Percentiles rank a stretch among this genome's conserved stretches.
Evolutionary conservation across 495 filamentous ascomycete species (phyloP).

Genomic region (Hamigera avellanea): DNA sequence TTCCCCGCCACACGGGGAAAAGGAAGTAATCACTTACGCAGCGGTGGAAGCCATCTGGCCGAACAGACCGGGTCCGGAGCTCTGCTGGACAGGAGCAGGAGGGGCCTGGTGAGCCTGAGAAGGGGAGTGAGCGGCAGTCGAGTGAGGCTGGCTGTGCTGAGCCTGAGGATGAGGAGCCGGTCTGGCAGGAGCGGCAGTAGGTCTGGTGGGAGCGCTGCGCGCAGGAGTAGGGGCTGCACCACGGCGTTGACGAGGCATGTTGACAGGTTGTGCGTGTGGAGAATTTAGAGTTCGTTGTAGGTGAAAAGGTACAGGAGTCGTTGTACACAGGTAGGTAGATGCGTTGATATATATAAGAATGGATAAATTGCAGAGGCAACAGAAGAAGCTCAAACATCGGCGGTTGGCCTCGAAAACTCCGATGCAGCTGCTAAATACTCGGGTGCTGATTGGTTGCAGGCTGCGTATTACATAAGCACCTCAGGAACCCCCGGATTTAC

Average conservation of each 20-base stretch:
- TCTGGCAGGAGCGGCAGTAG: constrained; percentile 49
- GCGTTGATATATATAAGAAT: constrained; percentile 1
- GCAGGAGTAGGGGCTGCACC: constrained; percentile 42
- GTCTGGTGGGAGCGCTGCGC: constrained; percentile 53
- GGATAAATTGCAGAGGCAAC: constrained; percentile 8
- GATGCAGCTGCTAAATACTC: constrained; percentile 6
- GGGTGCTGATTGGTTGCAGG: constrained; percentile 11
- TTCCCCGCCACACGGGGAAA: too few species aligned
- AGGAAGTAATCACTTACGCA: constrained; percentile 44
- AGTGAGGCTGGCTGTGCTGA: constrained; percentile 36
- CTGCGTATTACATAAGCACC: neutral
- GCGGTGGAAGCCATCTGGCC: constrained; percentile 82
- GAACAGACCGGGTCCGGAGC: constrained; percentile 61
- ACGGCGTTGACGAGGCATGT: constrained; percentile 72
- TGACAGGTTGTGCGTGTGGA: constrained; percentile 14
- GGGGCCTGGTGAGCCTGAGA: constrained; percentile 34
- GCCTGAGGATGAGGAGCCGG: constrained; percentile 42
- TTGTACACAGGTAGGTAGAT: too few species aligned
- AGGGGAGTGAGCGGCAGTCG: constrained; percentile 54
- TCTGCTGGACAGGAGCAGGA: constrained; percentile 33
- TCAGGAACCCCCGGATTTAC: neutral
- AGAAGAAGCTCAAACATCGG: constrained; percentile 20
- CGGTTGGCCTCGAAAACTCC: constrained; percentile 14
- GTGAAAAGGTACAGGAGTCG: too few species aligned
- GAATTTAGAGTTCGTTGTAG: too few species aligned